Base-by-base conservation (phyloP, 2,329 filamentous ascomycete species). In the Penicillium freii region DNA sequence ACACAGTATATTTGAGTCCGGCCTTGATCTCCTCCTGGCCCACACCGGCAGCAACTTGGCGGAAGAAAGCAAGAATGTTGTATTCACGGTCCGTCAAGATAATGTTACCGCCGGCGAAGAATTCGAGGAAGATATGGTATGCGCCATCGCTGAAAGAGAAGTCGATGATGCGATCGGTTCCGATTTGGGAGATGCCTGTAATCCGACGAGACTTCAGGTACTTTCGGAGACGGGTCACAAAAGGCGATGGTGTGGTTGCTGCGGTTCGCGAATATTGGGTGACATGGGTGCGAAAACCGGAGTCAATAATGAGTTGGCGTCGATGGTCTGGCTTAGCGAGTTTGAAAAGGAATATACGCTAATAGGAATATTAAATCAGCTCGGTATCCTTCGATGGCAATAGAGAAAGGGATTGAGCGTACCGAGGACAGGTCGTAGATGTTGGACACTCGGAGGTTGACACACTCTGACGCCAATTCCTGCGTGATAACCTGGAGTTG, bases 21-120 rank as follows among this genome's bases (percentile, higher is more conserved):
- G 91, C 80, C 42, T 89, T 82, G 52, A 95, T 86, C 42, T 90
- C 86, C 69, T 96, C 92, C 69, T 96, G 88, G n/a, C 89, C 89
- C 51, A 89, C 88, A 2, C 88, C 89, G 66, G 92, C 90, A 5
- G 85, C 80, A 1, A 97, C 93, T 62, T 89, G 87, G 54, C 94
- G 86, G 64, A 94, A 80, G 21, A 99, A 77, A 0, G 89, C 86
- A 36, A 97, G 73, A 54, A 97, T 92, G 61, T 88, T 94, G 51
- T 92, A 79, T 25, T 95, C 87, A 50, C 82, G 83, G 71, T 97
- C 92, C 3, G 94, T 96, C 52, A 99, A 81, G 60, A 99, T 91
- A 59, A 99, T 88, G 71, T 99, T 99, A 45, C 94, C 94, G 51
- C 90, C 90, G 1, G 94, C 93, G 72, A 96, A 99, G 78, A 99